A percentile compares a stretch with the other conserved stretches of the same genome.
Evolutionary conservation across 2,329 filamentous ascomycete genomes (phyloP).

Genomic region (Tolypocladium guangdongense): DNA sequence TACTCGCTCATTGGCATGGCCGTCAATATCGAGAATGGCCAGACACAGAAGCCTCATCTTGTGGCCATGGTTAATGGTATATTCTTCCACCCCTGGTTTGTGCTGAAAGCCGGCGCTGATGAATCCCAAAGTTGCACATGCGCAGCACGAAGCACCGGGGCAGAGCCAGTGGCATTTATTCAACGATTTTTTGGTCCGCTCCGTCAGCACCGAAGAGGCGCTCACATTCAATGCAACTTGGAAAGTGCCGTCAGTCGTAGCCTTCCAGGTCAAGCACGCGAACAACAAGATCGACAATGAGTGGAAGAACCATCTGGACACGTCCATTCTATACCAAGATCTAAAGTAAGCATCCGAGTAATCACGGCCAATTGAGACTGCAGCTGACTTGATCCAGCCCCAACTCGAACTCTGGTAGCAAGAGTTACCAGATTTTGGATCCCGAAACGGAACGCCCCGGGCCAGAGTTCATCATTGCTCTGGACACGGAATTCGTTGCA

Average conservation of each 20-base stretch:
- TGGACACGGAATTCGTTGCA: conserved; percentile 94
- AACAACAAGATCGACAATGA: conserved; percentile 74
- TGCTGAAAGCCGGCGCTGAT: neutral
- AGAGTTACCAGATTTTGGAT: conserved; percentile 50
- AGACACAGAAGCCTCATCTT: conserved; percentile 79
- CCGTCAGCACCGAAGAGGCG: conserved; percentile 71
- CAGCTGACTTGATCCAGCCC: conserved; percentile 21
- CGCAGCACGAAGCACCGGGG: conserved; percentile 45
- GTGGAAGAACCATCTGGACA: conserved; percentile 81
- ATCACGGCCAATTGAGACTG: neutral
- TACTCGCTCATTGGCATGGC: conserved; percentile 89
- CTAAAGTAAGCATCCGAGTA: conserved; percentile 28
- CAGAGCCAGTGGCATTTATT: conserved; percentile 86
- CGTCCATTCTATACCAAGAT: conserved; percentile 71
- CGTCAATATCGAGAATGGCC: conserved; percentile 76
- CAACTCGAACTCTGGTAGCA: conserved; percentile 19
- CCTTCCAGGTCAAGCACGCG: conserved; percentile 72
- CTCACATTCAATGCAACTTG: conserved; percentile 80
- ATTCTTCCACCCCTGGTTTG: conserved; percentile 4
- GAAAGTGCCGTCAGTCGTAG: conserved; percentile 83
- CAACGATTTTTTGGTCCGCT: conserved; percentile 89
- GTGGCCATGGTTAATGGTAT: conserved; percentile 82
- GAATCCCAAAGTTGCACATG: conserved; percentile 46
- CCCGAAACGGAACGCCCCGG: conserved; percentile 52
- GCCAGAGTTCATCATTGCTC: conserved; percentile 66